Percentiles rank a stretch among this genome's conserved stretches.
Evolutionary conservation across 495 filamentous ascomycete species (phyloP).

Genomic region (Xylaria sp.): DNA sequence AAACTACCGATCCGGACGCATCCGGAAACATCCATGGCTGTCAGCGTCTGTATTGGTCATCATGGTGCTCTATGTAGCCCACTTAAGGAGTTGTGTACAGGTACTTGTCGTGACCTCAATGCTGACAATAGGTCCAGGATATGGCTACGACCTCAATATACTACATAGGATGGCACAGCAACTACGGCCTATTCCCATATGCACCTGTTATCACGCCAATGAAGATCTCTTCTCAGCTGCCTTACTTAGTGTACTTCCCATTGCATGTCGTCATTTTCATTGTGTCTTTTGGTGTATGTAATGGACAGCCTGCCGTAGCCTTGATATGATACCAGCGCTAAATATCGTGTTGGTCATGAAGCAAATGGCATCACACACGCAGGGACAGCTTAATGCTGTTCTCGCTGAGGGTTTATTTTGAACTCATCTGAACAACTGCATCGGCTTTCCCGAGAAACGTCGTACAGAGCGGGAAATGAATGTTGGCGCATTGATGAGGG

Average conservation of each 20-base stretch:
- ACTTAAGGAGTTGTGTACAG: background rate
- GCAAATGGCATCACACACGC: background rate
- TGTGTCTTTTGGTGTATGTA: background rate
- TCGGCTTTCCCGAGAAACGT: conserved; percentile 5
- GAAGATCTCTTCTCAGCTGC: background rate
- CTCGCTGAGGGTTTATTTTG: background rate
- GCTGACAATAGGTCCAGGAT: background rate
- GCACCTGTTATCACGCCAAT: background rate
- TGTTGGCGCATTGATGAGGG: conserved; percentile 5
- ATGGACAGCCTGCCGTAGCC: background rate
- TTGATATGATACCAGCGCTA: background rate
- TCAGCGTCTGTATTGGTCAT: conserved; percentile 3
- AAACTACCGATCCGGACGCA: conserved; percentile 3
- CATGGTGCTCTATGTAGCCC: background rate
- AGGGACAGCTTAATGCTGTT: background rate
- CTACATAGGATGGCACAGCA: background rate
- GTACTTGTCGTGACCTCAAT: conserved; percentile 13
- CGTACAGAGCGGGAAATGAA: background rate
- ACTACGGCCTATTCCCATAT: background rate
- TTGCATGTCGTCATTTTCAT: background rate
- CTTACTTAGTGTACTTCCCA: background rate
- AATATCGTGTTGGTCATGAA: background rate
- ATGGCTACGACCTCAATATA: background rate
- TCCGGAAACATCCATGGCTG: background rate
- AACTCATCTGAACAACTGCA: background rate